These are phyloP conservation scores for Glycine tomentella DNA, from an alignment of 306 rosid genomes.

Conservation along the genomic window DNA sequence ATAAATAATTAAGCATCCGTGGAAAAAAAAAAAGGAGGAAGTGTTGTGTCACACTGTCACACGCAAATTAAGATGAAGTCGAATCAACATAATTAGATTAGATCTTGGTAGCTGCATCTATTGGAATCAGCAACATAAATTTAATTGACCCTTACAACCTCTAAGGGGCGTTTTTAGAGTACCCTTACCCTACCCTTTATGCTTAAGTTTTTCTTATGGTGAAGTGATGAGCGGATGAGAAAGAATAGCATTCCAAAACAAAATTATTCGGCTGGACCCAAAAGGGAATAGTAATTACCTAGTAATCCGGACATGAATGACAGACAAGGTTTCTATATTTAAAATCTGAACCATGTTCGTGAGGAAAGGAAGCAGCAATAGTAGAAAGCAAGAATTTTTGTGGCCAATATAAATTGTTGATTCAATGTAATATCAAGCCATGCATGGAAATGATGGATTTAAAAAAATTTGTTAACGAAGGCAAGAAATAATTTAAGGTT, in stretches of 20 bases:
- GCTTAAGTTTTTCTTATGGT: neutral
- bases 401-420: neutral
- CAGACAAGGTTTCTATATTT: neutral
- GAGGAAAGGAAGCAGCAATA: neutral
- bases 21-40: neutral
- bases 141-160: constrained; percentile 39
- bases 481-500: too few relatives aligned
- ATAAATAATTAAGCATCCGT: too few relatives aligned
- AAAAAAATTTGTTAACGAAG: too few relatives aligned
- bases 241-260: constrained; percentile 20
- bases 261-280: neutral
- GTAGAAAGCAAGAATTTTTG: neutral
- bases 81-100: neutral
- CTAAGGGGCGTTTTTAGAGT: constrained; percentile 41
- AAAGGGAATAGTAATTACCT: neutral
- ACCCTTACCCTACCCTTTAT: neutral
- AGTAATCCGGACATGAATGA: neutral
- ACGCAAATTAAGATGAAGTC: neutral
- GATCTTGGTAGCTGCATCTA: neutral
- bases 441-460: too few relatives aligned
- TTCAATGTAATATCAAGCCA: neutral
- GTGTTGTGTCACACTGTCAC: neutral
- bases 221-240: neutral
- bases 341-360: neutral
- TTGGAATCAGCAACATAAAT: constrained; percentile 10